These are phyloP conservation scores for Populus davidiana DNA, from an alignment of 345 rosid species.

Conservation along the genomic window DNA sequence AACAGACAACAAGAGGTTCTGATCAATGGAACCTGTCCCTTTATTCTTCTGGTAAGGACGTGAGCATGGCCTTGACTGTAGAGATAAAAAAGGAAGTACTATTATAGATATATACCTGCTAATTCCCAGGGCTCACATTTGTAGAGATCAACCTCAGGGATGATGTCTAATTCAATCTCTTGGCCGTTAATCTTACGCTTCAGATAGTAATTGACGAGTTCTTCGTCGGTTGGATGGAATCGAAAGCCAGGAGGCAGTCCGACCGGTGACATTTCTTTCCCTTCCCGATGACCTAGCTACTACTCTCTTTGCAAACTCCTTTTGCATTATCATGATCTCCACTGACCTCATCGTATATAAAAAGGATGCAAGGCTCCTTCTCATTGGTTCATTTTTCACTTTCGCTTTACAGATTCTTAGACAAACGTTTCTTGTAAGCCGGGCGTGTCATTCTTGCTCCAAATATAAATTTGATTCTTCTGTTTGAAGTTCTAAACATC, in stretches of 20 bases:
- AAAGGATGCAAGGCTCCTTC: constrained; percentile 18
- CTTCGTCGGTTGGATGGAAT: constrained; percentile 95
- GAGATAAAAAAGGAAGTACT: background rate
- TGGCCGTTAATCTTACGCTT: constrained; percentile 79
- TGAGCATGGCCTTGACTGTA: too few species aligned
- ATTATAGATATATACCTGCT: constrained; percentile 40
- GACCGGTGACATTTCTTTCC: constrained; percentile 47
- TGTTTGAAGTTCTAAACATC: background rate
- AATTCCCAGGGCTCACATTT: constrained; percentile 98
- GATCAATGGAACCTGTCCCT: background rate
- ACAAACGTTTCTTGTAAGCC: constrained; percentile 47
- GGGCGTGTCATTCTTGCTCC: constrained; percentile 11
- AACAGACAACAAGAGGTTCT: background rate
- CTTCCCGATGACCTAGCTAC: background rate
- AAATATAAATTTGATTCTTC: background rate
- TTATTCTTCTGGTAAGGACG: background rate
- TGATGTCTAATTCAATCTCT: constrained; percentile 89
- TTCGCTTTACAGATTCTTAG: constrained; percentile 39
- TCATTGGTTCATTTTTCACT: constrained; percentile 25
- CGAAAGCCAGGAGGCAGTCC: constrained; percentile 95
- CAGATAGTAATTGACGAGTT: constrained; percentile 87
- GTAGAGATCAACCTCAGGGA: constrained; percentile 96
- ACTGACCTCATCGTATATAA: background rate
- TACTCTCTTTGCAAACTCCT: background rate
- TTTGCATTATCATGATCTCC: background rate